Percentiles rank a stretch among this genome's conserved stretches.
These are phyloP conservation scores for Scytalidium lignicola DNA, from an alignment of 2,329 filamentous ascomycete species.

Conservation along the genomic window DNA sequence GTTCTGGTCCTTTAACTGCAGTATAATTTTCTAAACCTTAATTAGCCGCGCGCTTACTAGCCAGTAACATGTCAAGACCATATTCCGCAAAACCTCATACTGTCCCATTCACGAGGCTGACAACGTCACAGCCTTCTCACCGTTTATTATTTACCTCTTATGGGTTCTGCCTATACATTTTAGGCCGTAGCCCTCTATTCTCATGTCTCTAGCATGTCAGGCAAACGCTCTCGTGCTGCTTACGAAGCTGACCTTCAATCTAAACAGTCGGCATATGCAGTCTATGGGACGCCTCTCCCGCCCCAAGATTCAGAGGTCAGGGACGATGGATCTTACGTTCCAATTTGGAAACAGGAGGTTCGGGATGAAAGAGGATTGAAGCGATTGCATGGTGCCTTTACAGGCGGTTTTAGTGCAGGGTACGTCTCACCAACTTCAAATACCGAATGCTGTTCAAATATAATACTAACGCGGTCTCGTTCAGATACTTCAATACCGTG, in stretches of 20 bases:
- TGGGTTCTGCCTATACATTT: neutral
- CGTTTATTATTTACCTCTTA: neutral
- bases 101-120: neutral
- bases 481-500: constrained; percentile 93
- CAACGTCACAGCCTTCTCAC: constrained; percentile 2
- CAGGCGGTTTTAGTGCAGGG: constrained; percentile 94
- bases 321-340: constrained; percentile 88
- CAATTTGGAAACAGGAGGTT: constrained; percentile 98
- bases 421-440: constrained; percentile 39
- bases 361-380: constrained; percentile 87
- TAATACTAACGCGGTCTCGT: constrained; percentile 20
- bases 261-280: constrained; percentile 66
- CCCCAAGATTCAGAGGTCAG: constrained; percentile 68
- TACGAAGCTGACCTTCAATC: constrained; percentile 71
- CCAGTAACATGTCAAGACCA: neutral
- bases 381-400: constrained; percentile 92
- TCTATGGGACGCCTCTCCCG: constrained; percentile 82
- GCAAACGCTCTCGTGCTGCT: constrained; percentile 71
- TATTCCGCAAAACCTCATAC: neutral
- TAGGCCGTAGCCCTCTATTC: neutral
- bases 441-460: neutral
- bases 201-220: constrained; percentile 52
- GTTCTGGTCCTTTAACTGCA: no score
- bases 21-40: neutral
- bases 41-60: neutral